Evolutionary conservation across 208 protist genomes (phyloP), one percentile per base, ranked within the genome.

Genomic region (Crithidia sp.): DNA sequence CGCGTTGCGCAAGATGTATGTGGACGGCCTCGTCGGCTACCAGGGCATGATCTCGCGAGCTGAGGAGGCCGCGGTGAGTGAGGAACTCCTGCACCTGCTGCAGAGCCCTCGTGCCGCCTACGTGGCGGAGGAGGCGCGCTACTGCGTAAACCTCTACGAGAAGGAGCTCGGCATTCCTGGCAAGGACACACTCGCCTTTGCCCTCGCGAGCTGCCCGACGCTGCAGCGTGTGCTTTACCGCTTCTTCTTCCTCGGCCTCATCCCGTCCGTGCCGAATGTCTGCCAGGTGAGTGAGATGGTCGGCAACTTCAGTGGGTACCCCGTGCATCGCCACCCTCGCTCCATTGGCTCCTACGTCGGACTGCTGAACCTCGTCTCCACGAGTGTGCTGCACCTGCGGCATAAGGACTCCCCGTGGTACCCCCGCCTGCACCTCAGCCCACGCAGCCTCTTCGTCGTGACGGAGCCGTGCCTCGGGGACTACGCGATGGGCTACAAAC

Each of bases 101-200:
- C 90, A 95, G 62, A 82, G 89, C 67, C 67, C 73, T 5, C 76
- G 86, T 10, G 90, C 92, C 39, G 88, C 87, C 36, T 97, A 97
- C 77, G 80, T 96, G 17, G 89, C 93, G 3, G 89, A 95, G 67
- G 93, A 97, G 71, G 83, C 86, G 17, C 83, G 93, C 28, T 97
- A 97, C 82, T 97, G 93, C 65, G 86, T 96, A 12, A 97, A 97
- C 75, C 72, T 96, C 10, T 96, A 94, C 59, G 93, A 97, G 64
- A 76, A 62, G 7, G 88, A 94, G 71, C 80, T 97, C 2, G 87
- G 88, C 63, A 85, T 96, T 36, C 87, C 89, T 2, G 86, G 83
- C 43, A 92, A 91, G 57, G 93, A 95, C 81, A 88, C 93, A 36
- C 82, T 97, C 14, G 93, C 93, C 39, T 95, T 95, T 73, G 79